Evolutionary conservation across 2,329 filamentous ascomycete species (phyloP), one percentile per base, ranked within the genome.

Genomic region (Epicoccum sorghinum): DNA sequence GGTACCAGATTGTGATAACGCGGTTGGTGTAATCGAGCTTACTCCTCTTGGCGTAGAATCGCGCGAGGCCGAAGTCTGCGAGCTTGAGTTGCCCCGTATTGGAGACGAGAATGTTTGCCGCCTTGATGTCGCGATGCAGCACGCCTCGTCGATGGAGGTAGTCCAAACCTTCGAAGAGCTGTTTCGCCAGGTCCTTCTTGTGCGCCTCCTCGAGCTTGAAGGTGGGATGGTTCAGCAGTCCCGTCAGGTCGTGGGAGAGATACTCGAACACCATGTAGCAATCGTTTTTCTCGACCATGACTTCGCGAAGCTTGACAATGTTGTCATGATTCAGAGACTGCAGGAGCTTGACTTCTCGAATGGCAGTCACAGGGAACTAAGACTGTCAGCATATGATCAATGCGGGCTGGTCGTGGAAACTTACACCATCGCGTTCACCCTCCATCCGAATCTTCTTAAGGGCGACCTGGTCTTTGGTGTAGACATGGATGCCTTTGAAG

Each of bases 251-350:
- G 73, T 99, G 95, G 1, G 95, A 93, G 29, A 98, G 83, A 71
- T 99, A 99, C 74, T 99, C 95, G 62, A 99, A 99, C 3, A 99
- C 95, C 95, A 99, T 99, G 77, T 96, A 99, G 74, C 95, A 99
- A 75, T 98, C 93, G 64, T 98, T 98, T 71, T 89, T 90, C 77
- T 99, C 95, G 2, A 99, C 95, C 95, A 99, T 99, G 62, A 96
- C 91, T 77, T 96, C 92, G 61, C 90, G 86, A 14, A 96, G 79
- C 36, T 87, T 86, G 52, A 96, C 91, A 45, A 96, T 87, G 67
- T 96, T 96, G 55, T 82, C 78, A 67, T 96, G 91, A 59, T 88
- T 87, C 22, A 96, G 81, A 3, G 90, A 93, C 70, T 96, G 91
- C n/a, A 96, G 81, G 23, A 96, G 80, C 73, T 96, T 96, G 79